phyloP scores from a whole-genome alignment of 257 asterid species.

The Plantago elongata region DNA sequence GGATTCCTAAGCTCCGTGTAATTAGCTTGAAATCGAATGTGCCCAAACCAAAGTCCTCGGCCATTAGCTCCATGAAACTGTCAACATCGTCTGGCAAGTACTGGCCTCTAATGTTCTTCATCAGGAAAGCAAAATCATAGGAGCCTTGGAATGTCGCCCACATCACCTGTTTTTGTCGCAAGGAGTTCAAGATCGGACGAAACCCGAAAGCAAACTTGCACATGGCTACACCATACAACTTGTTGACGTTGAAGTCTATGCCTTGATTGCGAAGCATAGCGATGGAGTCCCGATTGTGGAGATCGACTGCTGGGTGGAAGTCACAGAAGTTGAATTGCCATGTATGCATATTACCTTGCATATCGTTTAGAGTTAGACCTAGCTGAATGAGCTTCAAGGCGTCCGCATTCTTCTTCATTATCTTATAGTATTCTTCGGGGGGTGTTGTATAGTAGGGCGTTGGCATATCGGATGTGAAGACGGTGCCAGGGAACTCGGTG shows the following conservation, averaged over 20 bases:
- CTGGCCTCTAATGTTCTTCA: conserved; percentile 1
- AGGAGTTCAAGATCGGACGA: neutral
- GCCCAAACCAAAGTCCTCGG: conserved; percentile 9
- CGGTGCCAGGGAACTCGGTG: conserved; percentile 25
- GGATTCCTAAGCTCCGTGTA: neutral
- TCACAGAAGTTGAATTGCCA: conserved; percentile 42
- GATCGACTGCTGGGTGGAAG: conserved; percentile 24
- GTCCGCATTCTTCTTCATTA: conserved; percentile 30
- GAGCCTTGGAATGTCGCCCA: conserved; percentile 36
- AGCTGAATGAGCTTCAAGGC: conserved; percentile 25
- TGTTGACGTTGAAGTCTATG: conserved; percentile 16
- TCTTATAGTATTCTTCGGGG: neutral
- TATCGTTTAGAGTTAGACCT: conserved; percentile 31
- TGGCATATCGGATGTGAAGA: neutral
- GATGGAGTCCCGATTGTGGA: conserved; percentile 21
- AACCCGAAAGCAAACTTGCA: neutral
- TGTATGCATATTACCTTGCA: conserved; percentile 10
- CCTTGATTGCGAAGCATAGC: conserved; percentile 13
- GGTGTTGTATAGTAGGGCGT: neutral
- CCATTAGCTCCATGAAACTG: neutral
- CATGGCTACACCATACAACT: conserved; percentile 7
- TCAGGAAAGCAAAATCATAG: conserved; percentile 25
- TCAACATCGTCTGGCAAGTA: conserved; percentile 11
- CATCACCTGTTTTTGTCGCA: neutral
- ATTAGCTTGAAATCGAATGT: conserved; percentile 30